phyloP scores from a whole-genome alignment of 768 basidiomycete genomes.

The Lentinula lateritia region DNA sequence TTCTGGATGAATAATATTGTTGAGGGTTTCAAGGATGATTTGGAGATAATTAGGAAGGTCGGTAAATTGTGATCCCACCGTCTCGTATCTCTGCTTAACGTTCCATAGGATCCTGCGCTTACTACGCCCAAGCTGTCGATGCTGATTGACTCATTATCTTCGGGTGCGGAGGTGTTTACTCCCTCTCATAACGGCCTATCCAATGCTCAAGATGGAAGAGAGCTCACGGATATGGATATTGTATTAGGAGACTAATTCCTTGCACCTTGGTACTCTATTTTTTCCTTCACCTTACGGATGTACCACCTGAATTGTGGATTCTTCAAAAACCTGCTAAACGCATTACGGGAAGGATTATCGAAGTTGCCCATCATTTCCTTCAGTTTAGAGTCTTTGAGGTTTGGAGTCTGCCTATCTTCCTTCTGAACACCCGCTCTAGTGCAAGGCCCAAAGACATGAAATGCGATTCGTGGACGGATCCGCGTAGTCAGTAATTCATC shows the following conservation, averaged over 20 bases:
- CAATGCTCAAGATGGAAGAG: neutral
- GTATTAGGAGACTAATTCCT: neutral
- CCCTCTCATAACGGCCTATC: constrained; percentile 24
- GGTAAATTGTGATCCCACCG: constrained; percentile 11
- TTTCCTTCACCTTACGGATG: too few species aligned
- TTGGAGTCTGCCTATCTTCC: too few species aligned
- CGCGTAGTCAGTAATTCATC: too few species aligned
- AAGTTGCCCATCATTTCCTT: too few species aligned
- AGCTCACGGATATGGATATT: neutral
- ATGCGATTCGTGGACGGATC: too few species aligned
- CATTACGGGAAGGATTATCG: too few species aligned
- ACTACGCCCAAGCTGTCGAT: constrained; percentile 62
- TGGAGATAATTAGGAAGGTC: constrained; percentile 82
- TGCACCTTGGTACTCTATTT: too few species aligned
- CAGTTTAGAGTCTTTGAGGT: too few species aligned
- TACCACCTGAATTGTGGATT: too few species aligned
- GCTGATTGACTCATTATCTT: constrained; percentile 77
- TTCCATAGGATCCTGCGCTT: constrained; percentile 53
- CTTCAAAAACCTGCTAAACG: too few species aligned
- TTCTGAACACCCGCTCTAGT: too few species aligned
- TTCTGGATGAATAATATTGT: constrained; percentile 86
- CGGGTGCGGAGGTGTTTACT: constrained; percentile 70
- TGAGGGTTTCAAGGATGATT: constrained; percentile 77
- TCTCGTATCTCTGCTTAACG: neutral
- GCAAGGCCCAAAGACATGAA: too few species aligned